Base-by-base conservation (phyloP, 1,284 basidiomycete species). In the Pisolithus thermaeus region DNA sequence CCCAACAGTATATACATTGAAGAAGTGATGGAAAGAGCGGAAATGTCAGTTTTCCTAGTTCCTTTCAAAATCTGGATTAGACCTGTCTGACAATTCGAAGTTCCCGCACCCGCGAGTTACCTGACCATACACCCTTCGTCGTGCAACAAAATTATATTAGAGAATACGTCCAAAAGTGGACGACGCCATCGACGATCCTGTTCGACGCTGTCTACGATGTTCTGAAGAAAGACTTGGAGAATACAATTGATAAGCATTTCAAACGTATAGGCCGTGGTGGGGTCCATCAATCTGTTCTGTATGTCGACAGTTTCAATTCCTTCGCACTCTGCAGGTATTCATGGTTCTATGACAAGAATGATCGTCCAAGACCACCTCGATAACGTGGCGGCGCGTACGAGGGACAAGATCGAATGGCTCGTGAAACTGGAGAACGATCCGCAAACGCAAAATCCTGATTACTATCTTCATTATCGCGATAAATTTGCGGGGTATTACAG, bases 21-120 rank as follows among this genome's bases (percentile, higher is more conserved):
- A 46, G 74, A 85, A 30, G 82, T 87, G 1, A 60, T 79, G 36
- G 50, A 71, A 5, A 64, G 68, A 3, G 79, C 80, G 0, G 61
- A 72, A n/a, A 61, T 67, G 84, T 85, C 63, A 45, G 76, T 62
- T 8, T 49, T 4, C 11, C 12, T 28, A 0, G 11, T 25, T 32
- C 18, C 30, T 12, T 25, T 6, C 1, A 20, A 20, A 20, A 5
- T 38, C 16, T 27, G 43, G 18, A 5, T 8, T 14, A 41, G 11
- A 7, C n/a, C 30, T 8, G 18, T 4, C 5, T 8, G 2, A 3
- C 1, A 1, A 11, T 20, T 9, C 9, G 8, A 14, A 89, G 87
- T 7, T 77, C 84, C 0, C 75, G 79, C 0, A 84, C 84, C 0
- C 79, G 84, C 3, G 84, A 89, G 59, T 70, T 89, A 0, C 84